These are phyloP conservation scores for Penicillium riverlandense DNA, from an alignment of 495 filamentous ascomycete species.

Conservation along the genomic window DNA sequence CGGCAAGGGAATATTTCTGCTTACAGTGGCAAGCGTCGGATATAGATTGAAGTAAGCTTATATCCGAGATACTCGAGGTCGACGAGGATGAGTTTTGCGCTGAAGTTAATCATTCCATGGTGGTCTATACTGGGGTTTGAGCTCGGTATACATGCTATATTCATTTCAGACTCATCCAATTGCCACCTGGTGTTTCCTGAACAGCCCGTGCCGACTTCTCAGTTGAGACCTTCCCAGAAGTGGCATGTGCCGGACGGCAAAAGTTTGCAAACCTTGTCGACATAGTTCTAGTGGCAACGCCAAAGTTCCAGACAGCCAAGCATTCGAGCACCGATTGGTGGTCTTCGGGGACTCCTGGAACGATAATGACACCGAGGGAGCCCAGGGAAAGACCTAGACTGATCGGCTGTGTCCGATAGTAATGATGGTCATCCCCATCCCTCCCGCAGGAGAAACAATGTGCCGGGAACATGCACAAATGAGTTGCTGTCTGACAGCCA, in stretches of 20 bases:
- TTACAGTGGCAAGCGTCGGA: no score
- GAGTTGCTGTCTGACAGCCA: not conserved
- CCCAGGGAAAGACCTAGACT: slow-evolving; percentile 35
- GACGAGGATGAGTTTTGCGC: not conserved
- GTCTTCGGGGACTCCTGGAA: slow-evolving; percentile 47
- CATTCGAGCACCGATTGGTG: slow-evolving; percentile 32
- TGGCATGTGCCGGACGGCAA: slow-evolving; percentile 14
- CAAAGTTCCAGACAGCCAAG: slow-evolving; percentile 12
- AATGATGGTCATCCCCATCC: slow-evolving; percentile 4
- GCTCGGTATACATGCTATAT: not conserved
- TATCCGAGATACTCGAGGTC: not conserved
- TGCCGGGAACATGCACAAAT: not conserved
- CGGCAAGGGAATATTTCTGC: no score
- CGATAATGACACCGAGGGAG: slow-evolving; percentile 31
- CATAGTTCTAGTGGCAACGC: slow-evolving; percentile 11
- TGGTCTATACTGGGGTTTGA: not conserved
- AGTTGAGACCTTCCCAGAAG: slow-evolving; percentile 18
- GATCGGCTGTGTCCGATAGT: slow-evolving; percentile 40
- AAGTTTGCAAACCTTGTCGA: slow-evolving; percentile 20
- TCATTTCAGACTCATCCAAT: slow-evolving; percentile 7
- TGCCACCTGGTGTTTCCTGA: slow-evolving; percentile 3
- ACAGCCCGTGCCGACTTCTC: slow-evolving; percentile 11
- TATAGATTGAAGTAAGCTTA: no score
- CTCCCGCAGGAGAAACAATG: not conserved
- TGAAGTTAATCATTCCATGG: not conserved